These are phyloP conservation scores for Ceratocystis diversiconidia DNA, from an alignment of 2,329 filamentous ascomycete species.

Conservation along the genomic window DNA sequence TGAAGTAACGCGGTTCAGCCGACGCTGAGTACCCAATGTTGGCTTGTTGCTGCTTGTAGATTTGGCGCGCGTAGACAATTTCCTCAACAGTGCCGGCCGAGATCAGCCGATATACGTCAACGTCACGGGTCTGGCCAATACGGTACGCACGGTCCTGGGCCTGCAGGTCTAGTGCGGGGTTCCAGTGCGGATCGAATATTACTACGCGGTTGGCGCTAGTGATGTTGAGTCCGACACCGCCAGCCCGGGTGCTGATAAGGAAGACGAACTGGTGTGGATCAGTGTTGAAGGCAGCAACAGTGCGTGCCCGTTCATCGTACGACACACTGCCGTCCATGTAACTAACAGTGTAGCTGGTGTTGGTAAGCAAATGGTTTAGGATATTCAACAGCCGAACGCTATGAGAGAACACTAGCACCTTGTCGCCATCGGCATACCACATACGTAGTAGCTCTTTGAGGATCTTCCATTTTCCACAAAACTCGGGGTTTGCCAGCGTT, in stretches of 20 bases:
- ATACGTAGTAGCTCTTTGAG: conserved; percentile 73
- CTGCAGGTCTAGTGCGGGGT: conserved; percentile 85
- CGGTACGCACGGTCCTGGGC: conserved; percentile 93
- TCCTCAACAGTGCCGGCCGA: conserved; percentile 90
- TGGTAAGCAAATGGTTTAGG: conserved; percentile 69
- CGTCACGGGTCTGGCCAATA: conserved; percentile 82
- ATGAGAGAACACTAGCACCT: conserved; percentile 90
- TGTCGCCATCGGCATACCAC: conserved; percentile 83
- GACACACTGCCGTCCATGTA: conserved; percentile 77
- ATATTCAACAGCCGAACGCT: conserved; percentile 76
- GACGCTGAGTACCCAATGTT: conserved; percentile 95
- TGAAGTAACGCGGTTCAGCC: conserved; percentile 86
- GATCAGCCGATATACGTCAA: conserved; percentile 87
- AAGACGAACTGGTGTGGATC: conserved; percentile 85
- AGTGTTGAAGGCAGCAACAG: conserved; percentile 83
- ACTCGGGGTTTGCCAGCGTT: conserved; percentile 72
- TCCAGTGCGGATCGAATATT: conserved; percentile 95
- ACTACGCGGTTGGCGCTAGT: conserved; percentile 97
- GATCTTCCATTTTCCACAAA: conserved; percentile 94
- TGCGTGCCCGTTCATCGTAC: conserved; percentile 67
- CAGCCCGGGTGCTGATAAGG: conserved; percentile 83
- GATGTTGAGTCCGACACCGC: conserved; percentile 89
- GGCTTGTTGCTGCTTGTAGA: conserved; percentile 98
- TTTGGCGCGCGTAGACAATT: conserved; percentile 89
- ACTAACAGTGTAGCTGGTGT: conserved; percentile 78